These are phyloP conservation scores for Phytophthora lateralis DNA, from an alignment of 352 stramenopile species.

Conservation along the genomic window DNA sequence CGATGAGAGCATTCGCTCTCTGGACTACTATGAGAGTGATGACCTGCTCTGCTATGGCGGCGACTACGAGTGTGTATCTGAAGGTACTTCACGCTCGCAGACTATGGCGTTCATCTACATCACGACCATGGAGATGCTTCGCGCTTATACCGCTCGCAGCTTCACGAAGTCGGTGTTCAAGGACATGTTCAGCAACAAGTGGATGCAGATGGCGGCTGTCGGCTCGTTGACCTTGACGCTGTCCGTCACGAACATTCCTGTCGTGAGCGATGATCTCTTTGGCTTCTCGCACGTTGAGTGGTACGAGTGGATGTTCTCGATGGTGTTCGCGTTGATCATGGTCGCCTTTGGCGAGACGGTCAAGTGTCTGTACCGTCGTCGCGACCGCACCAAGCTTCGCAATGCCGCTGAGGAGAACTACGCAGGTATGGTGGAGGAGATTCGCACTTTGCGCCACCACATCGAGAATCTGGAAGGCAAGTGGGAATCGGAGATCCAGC, in stretches of 20 bases:
- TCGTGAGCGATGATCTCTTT: conserved; percentile 71
- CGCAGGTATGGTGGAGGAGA: conserved; percentile 54
- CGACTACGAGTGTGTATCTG: conserved; percentile 64
- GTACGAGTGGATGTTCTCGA: conserved; percentile 79
- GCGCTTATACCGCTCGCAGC: conserved; percentile 76
- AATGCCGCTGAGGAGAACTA: conserved; percentile 51
- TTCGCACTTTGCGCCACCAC: conserved; percentile 62
- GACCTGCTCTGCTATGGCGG: conserved; percentile 53
- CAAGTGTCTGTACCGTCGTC: conserved; percentile 65
- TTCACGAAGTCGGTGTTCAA: conserved; percentile 79
- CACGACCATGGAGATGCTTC: conserved; percentile 77
- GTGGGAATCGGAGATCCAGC: conserved; percentile 53
- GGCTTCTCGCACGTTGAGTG: conserved; percentile 73
- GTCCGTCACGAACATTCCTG: conserved; percentile 70
- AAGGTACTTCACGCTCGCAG: conserved; percentile 66
- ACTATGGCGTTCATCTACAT: conserved; percentile 84
- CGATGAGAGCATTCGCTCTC: conserved; percentile 34
- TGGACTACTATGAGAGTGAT: conserved; percentile 46
- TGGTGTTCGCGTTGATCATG: conserved; percentile 72
- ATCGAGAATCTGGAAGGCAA: conserved; percentile 68
- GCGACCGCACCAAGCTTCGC: conserved; percentile 51
- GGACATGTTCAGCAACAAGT: conserved; percentile 80
- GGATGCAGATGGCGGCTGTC: conserved; percentile 73
- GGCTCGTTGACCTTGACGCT: conserved; percentile 65
- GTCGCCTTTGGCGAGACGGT: conserved; percentile 70